Evolutionary conservation across 148 eudicot genomes (phyloP).

Genomic region (Cornus florida): DNA sequence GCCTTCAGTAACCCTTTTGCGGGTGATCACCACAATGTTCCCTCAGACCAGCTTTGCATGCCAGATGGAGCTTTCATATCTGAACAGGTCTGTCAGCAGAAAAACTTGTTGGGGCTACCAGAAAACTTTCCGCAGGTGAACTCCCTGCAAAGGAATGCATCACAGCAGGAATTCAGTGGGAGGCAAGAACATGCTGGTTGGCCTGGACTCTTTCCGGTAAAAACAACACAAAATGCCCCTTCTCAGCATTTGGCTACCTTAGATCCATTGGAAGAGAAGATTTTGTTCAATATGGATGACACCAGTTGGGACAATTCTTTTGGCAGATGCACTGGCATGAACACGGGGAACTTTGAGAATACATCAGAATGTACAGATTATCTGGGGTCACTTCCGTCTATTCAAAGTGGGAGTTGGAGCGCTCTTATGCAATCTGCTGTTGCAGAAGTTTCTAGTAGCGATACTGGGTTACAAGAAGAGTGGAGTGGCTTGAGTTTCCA

Average conservation of each 20-base stretch:
- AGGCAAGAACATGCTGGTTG: constrained; percentile 33
- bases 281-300: constrained; percentile 59
- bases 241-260: constrained; percentile 34
- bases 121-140: constrained; percentile 24
- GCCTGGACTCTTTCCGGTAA: constrained; percentile 22
- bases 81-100: constrained; percentile 24
- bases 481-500: constrained; percentile 65
- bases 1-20: constrained; percentile 14
- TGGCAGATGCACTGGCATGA: constrained; percentile 24
- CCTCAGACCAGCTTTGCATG: constrained; percentile 16
- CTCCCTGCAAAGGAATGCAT: constrained; percentile 20
- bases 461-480: constrained; percentile 61
- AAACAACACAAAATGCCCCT: constrained; percentile 14
- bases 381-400: constrained; percentile 34
- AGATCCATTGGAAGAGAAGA: constrained; percentile 68
- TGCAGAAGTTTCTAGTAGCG: constrained; percentile 65
- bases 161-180: constrained; percentile 18
- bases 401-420: constrained; percentile 81
- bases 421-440: constrained; percentile 91
- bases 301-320: constrained; percentile 48
- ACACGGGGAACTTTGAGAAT: constrained; percentile 27
- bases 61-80: constrained; percentile 22
- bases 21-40: constrained; percentile 22
- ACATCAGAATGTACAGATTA: constrained; percentile 22
- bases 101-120: constrained; percentile 21